Percentiles rank a stretch among this genome's conserved stretches.
phyloP scores from a whole-genome alignment of 805 yeast species.

The Candida verbasci region DNA sequence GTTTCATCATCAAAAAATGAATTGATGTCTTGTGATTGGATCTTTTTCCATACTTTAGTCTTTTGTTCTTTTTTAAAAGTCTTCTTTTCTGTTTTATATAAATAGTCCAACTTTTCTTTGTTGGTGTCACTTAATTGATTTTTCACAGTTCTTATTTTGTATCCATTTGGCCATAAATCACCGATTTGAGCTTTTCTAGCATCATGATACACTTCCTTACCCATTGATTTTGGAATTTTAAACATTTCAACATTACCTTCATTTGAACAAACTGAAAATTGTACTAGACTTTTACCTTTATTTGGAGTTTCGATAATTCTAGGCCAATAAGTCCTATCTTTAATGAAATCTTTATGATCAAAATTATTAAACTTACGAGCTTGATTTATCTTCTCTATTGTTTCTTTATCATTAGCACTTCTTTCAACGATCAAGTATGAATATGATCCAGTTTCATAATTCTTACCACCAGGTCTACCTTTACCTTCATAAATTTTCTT shows the following conservation, averaged over 20 bases:
- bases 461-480: constrained; percentile 74
- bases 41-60: constrained; percentile 31
- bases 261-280: constrained; percentile 73
- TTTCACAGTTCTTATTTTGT: constrained; percentile 31
- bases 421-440: constrained; percentile 73
- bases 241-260: constrained; percentile 81
- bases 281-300: constrained; percentile 79
- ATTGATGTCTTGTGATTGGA: constrained; percentile 16
- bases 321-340: constrained; percentile 51
- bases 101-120: constrained; percentile 29
- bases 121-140: constrained; percentile 25
- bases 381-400: constrained; percentile 39
- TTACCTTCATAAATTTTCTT: constrained; percentile 51
- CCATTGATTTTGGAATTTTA: constrained; percentile 77
- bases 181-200: constrained; percentile 83
- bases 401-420: constrained; percentile 38
- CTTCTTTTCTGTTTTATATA: constrained; percentile 36
- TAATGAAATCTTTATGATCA: constrained; percentile 14
- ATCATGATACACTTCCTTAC: constrained; percentile 77
- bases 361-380: constrained; percentile 22
- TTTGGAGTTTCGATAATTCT: constrained; percentile 67
- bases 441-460: constrained; percentile 66
- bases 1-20: constrained; percentile 26
- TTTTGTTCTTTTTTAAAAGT: constrained; percentile 32
- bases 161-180: constrained; percentile 71